These are phyloP conservation scores for Hippophae gyantsensis DNA, from an alignment of 306 rosid species.

Conservation along the genomic window DNA sequence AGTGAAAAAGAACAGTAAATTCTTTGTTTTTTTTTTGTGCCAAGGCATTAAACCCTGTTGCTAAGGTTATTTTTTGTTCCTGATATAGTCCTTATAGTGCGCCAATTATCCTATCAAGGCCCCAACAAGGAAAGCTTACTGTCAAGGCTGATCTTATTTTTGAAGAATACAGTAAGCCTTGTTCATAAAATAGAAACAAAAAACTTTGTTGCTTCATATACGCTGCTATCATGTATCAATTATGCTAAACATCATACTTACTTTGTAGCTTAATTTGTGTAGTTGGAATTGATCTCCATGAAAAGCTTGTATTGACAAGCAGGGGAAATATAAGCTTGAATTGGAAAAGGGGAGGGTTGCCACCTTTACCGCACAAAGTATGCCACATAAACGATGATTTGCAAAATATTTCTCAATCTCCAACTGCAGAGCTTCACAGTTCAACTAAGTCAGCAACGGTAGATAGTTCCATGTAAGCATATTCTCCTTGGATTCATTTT, in stretches of 20 bases:
- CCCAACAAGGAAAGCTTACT: constrained; percentile 61
- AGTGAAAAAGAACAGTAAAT: background rate
- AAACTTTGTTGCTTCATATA: background rate
- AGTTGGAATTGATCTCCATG: constrained; percentile 90
- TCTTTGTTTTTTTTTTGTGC: background rate
- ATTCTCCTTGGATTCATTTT: background rate
- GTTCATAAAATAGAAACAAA: constrained; percentile 13
- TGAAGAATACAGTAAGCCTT: constrained; percentile 68
- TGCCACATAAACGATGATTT: constrained; percentile 45
- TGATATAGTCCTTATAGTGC: constrained; percentile 73
- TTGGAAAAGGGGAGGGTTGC: constrained; percentile 33
- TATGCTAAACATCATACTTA: constrained; percentile 2
- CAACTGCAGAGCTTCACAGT: constrained; percentile 29
- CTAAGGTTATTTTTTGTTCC: constrained; percentile 15
- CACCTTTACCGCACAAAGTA: constrained; percentile 33
- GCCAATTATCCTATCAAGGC: constrained; percentile 46
- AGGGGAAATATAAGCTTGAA: constrained; percentile 32
- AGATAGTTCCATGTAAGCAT: constrained; percentile 43
- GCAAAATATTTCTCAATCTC: constrained; percentile 24
- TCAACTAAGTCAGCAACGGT: constrained; percentile 22
- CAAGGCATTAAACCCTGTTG: background rate
- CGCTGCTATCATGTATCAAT: constrained; percentile 1
- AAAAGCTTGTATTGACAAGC: constrained; percentile 39
- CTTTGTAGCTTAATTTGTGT: constrained; percentile 17
- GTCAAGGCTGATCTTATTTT: constrained; percentile 68